Evolutionary conservation across 176 grass and related monocot species (phyloP), one percentile per base, ranked within the genome.

Genomic region (Oryza punctata): DNA sequence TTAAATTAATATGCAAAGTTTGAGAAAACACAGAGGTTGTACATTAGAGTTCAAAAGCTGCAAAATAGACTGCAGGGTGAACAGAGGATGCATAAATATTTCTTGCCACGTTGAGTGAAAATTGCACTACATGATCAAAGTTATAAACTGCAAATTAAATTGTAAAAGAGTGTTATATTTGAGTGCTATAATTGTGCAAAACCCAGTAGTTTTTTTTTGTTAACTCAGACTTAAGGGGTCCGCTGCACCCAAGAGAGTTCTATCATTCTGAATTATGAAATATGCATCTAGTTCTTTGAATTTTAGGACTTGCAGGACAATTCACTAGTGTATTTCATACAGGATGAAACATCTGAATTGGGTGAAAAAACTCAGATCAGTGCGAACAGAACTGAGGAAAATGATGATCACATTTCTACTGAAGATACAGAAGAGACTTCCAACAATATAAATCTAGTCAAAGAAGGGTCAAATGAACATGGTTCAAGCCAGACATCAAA

Each of bases 381-480:
- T 49, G 82, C 52, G 12, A 64, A 47, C 49, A 15, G 29, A 33
- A 63, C 32, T 25, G 87, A 75, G 61, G 66, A 82, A 57, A 57
- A 82, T 59, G 41, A 1, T 81, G 43, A 69, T 47, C 71, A 77
- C 43, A 85, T 28, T 67, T 54, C 78, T 70, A 15, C 19, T 25
- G 32, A 78, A 72, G 78, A 81, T 77, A 72, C 41, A 70, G 3
- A 66, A 43, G 82, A 81, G 25, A 72, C 25, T 72, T 72, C 82
- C 77, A 70, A 80, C 23, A 70, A 52, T 71, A 81, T 43, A 10
- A 24, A 89, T 75, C 23, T 77, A 57, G 45, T 81, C 65, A 77
- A 77, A 89, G 77, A 81, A 77, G 52, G 70, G 30, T 19, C 66
- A 85, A 70, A 85, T 32, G 76, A 89, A 75, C 26, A 75, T 61